These are phyloP conservation scores for Globisporangium perplexum DNA, from an alignment of 352 stramenopile species.

Conservation along the genomic window DNA sequence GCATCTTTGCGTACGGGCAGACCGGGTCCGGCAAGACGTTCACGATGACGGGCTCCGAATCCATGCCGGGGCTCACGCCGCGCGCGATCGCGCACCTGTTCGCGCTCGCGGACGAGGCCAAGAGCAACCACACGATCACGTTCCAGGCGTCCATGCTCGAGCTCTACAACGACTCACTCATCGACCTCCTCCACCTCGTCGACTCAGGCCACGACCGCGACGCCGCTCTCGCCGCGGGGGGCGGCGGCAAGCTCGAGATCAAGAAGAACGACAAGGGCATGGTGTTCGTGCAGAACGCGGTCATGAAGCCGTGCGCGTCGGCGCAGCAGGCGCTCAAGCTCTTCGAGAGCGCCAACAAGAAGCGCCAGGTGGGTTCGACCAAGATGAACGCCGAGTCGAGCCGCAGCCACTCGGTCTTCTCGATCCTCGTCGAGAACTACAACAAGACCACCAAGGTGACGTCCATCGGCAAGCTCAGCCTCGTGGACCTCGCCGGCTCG, in stretches of 20 bases:
- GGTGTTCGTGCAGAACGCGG: constrained; percentile 87
- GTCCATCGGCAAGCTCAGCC: constrained; percentile 74
- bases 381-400: constrained; percentile 93
- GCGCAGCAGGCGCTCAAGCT: constrained; percentile 77
- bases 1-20: constrained; percentile 93
- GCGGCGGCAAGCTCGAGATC: constrained; percentile 83
- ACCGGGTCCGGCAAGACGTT: constrained; percentile 93
- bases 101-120: constrained; percentile 42
- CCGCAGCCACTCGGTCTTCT: constrained; percentile 89
- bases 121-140: constrained; percentile 48
- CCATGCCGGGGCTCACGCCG: constrained; percentile 76
- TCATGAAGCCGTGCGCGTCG: constrained; percentile 64
- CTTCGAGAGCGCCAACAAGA: constrained; percentile 86
- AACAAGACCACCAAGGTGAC: constrained; percentile 88
- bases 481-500: constrained; percentile 87
- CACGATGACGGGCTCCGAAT: constrained; percentile 86
- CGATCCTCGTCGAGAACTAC: constrained; percentile 82
- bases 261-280: constrained; percentile 92
- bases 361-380: constrained; percentile 86
- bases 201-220: constrained; percentile 42
- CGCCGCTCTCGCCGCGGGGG: not conserved
- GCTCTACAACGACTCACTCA: constrained; percentile 90
- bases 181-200: constrained; percentile 86
- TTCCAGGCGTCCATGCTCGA: constrained; percentile 90
- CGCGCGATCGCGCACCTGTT: constrained; percentile 88